Base-by-base conservation (phyloP, 208 protist species). In the Plasmodiophora brassicae region DNA sequence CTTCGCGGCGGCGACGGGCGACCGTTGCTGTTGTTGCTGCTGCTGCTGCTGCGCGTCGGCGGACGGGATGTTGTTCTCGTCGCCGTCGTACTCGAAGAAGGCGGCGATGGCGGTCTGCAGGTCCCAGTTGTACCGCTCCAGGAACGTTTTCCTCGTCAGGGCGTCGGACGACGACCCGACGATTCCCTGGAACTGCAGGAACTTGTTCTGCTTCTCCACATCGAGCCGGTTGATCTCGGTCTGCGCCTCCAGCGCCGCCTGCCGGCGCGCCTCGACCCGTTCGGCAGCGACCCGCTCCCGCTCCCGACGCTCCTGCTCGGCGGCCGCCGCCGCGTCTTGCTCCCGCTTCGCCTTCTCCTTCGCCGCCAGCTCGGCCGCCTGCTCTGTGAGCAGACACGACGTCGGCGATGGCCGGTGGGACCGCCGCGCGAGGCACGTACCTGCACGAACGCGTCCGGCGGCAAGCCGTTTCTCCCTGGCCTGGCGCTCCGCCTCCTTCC, bases 41-140 rank as follows among this genome's bases (percentile, higher is more conserved):
- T n/a, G 65, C n/a, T 78, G 65, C 14, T 44, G 10, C 32, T 14
- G 14, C 32, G n/a, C 5, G 65, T n/a, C 32, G 32, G 65, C 5
- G 10, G 5, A 38, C 5, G 65, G 65, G 20, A 78, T 32, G 5
- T 78, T 78, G 20, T 5, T 8, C 14, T 44, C 5, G n/a, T 78
- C n/a, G 32, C 65, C 65, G 32, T 78, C 65, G 41, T 36, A 78
- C 41, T 78, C 65, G n/a, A 78, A 78, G 65, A 78, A 78, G 65
- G 65, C 65, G 41, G 65, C 65, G 14, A 78, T 38, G n/a, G 65
- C n/a, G 5, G n/a, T 38, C n/a, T 78, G 32, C 14, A 78, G n/a
- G 41, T 78, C n/a, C 65, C 65, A 78, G 10, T 78, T 78, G 65
- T 36, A 78, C 65, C 65, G 32, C 41, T 78, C 14, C n/a, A 78